phyloP scores from a whole-genome alignment of 2,329 filamentous ascomycete species.

The Penicillium sp. region DNA sequence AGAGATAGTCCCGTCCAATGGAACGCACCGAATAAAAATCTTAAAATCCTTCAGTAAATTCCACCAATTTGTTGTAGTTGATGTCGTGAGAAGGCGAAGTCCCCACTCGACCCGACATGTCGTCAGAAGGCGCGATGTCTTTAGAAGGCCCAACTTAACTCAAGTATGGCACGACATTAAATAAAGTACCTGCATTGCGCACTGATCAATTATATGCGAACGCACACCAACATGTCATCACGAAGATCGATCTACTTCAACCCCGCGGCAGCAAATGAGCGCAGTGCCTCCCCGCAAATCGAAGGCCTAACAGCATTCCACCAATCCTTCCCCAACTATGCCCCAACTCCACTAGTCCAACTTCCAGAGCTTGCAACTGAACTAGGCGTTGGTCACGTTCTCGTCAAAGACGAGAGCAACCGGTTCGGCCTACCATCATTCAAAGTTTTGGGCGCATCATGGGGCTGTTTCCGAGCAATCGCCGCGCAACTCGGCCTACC shows the following conservation, averaged over 20 bases:
- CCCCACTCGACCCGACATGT: conserved; percentile 14
- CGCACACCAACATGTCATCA: conserved; percentile 13
- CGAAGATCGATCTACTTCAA: conserved; percentile 31
- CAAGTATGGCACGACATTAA: not conserved
- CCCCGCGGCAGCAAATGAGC: conserved; percentile 16
- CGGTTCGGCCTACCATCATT: conserved; percentile 71
- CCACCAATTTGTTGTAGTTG: not conserved
- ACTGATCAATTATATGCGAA: not conserved
- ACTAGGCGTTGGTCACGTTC: conserved; percentile 57
- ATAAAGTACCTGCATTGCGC: not conserved
- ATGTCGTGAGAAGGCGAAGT: conserved; percentile 3
- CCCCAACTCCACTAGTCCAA: conserved; percentile 53
- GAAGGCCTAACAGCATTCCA: conserved; percentile 51
- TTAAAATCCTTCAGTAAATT: not conserved
- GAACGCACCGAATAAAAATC: not conserved
- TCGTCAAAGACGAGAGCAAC: conserved; percentile 69
- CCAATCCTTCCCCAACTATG: conserved; percentile 55
- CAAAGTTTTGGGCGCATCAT: conserved; percentile 78
- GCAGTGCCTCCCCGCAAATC: conserved; percentile 9
- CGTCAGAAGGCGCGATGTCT: conserved; percentile 19
- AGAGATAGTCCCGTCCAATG: not conserved
- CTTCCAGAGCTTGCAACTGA: conserved; percentile 56
- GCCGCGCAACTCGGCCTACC: conserved; percentile 46
- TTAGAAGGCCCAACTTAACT: conserved; percentile 1
- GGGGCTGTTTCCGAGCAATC: conserved; percentile 64